These are phyloP conservation scores for Cotoneaster glaucophyllus DNA, from an alignment of 306 rosid species.

Conservation along the genomic window DNA sequence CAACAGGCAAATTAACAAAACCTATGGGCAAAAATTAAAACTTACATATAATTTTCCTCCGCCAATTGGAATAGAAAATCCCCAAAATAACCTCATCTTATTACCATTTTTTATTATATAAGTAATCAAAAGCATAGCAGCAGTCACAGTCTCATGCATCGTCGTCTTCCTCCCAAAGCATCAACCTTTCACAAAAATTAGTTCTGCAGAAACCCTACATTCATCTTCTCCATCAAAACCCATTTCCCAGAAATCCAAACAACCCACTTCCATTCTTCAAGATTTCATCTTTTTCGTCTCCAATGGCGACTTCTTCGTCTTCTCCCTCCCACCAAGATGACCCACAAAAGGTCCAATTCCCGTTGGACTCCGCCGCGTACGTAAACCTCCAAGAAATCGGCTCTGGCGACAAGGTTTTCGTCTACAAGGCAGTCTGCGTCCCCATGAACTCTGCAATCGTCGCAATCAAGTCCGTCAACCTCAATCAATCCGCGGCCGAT, in stretches of 20 bases:
- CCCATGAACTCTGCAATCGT: slow-evolving; percentile 40
- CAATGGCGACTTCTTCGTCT: not conserved
- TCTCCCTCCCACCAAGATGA: not conserved
- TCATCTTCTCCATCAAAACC: not conserved
- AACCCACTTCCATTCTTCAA: not conserved
- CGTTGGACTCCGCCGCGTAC: slow-evolving; percentile 39
- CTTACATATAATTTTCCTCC: not conserved
- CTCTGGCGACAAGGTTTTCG: slow-evolving; percentile 37
- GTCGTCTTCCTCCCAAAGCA: not conserved
- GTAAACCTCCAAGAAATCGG: slow-evolving; percentile 42
- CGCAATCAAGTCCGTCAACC: slow-evolving; percentile 64
- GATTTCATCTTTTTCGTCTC: not conserved
- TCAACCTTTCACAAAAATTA: slow-evolving; percentile 12
- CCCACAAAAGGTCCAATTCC: slow-evolving; percentile 31
- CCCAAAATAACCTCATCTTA: not conserved
- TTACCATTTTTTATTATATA: too few species aligned
- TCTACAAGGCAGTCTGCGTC: slow-evolving; percentile 56
- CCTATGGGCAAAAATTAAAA: not conserved
- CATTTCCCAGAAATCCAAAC: not conserved
- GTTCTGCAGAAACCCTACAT: slow-evolving; percentile 7
- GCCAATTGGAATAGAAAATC: not conserved
- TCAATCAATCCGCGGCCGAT: slow-evolving; percentile 35
- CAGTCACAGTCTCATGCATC: slow-evolving; percentile 12
- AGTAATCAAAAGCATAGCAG: not conserved
- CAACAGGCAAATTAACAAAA: not conserved